Evolutionary conservation across 106 monocot genomes (phyloP).

Genomic region (Dactylorhiza incarnata): DNA sequence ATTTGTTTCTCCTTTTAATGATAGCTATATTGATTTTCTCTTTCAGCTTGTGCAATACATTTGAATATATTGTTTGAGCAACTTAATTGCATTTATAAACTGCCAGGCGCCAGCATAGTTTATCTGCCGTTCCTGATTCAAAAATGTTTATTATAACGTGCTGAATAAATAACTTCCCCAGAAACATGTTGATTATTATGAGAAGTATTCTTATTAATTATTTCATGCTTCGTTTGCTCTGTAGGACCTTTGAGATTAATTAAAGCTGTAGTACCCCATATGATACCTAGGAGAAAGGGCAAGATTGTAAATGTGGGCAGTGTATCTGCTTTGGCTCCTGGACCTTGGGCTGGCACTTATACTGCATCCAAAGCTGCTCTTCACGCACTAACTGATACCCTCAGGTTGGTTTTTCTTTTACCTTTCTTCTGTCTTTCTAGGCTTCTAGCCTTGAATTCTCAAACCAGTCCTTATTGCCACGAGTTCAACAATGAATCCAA

Average conservation of each 20-base stretch:
- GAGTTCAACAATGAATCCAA: background rate
- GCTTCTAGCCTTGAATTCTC: background rate
- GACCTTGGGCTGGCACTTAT: conserved; percentile 93
- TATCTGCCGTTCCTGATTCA: background rate
- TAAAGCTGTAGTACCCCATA: conserved; percentile 73
- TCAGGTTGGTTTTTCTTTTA: conserved; percentile 41
- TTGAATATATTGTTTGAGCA: background rate
- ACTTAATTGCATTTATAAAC: background rate
- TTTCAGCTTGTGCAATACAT: background rate
- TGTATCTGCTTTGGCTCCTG: conserved; percentile 70
- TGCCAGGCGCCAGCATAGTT: background rate
- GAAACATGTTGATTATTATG: background rate
- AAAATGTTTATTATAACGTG: background rate
- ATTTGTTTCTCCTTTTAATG: too few relatives aligned
- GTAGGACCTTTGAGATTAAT: conserved; percentile 68
- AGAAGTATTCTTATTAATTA: background rate
- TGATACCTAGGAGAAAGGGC: conserved; percentile 60
- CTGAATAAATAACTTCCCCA: background rate
- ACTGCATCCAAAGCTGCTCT: conserved; percentile 78
- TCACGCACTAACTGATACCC: conserved; percentile 70
- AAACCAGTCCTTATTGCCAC: background rate
- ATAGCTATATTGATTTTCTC: too few relatives aligned
- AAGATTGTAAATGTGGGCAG: conserved; percentile 95
- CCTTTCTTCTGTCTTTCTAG: background rate
- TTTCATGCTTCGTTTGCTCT: conserved; percentile 5